Evolutionary conservation across 164 flowering plant species (phyloP).

Genomic region (Piper betle): DNA sequence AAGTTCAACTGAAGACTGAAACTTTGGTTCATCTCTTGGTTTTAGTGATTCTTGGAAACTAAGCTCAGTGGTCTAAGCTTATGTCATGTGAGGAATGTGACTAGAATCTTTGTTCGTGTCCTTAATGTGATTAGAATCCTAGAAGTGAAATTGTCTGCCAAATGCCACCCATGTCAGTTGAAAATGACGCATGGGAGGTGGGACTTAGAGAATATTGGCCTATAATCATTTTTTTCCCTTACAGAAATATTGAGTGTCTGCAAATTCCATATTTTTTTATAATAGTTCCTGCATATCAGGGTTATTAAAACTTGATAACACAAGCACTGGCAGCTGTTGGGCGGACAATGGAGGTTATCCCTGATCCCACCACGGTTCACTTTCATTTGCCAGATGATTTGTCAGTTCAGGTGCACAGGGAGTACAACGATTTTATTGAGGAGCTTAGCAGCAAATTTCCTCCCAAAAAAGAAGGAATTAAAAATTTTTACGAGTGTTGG

Average conservation of each 20-base stretch:
- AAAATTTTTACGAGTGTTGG: slow-evolving; percentile 85
- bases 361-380: slow-evolving; percentile 95
- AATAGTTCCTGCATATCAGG: slow-evolving; percentile 31
- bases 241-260: no score
- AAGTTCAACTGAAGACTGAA: no score
- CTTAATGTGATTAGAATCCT: no score
- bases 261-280: neutral
- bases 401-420: slow-evolving; percentile 75
- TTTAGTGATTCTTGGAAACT: neutral
- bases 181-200: no score
- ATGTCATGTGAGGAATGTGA: no score
- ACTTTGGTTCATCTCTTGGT: neutral
- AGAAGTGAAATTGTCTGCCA: neutral
- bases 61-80: neutral
- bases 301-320: slow-evolving; percentile 86
- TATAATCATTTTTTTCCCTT: neutral
- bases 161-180: neutral
- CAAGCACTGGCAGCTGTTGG: slow-evolving; percentile 94
- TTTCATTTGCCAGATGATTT: slow-evolving; percentile 81
- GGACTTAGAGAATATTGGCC: neutral
- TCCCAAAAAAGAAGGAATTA: slow-evolving; percentile 83
- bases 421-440: slow-evolving; percentile 50
- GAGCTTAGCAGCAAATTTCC: slow-evolving; percentile 72
- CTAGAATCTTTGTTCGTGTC: neutral
- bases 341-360: slow-evolving; percentile 77